Percentiles rank a stretch among this genome's conserved stretches.
phyloP scores from a whole-genome alignment of 805 yeast species.

The Teunomyces cretensis region DNA sequence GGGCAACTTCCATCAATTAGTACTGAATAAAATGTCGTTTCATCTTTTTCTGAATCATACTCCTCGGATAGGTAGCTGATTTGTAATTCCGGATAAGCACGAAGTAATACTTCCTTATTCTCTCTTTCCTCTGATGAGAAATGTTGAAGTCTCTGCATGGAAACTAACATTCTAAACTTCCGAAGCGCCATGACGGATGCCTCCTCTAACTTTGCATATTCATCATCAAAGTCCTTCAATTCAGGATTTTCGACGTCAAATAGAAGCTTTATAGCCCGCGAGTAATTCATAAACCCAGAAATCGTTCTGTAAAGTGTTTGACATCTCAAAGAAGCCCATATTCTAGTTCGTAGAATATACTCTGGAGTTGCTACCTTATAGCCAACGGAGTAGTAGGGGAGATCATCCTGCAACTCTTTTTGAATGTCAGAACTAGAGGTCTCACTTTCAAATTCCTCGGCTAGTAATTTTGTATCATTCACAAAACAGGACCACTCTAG shows the following conservation, averaged over 20 bases:
- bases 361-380: slow-evolving; percentile 50
- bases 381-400: slow-evolving; percentile 48
- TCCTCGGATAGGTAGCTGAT: slow-evolving; percentile 61
- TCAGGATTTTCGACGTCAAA: slow-evolving; percentile 49
- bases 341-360: slow-evolving; percentile 46
- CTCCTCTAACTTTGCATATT: slow-evolving; percentile 38
- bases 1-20: slow-evolving; percentile 73
- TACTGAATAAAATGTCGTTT: slow-evolving; percentile 54
- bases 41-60: slow-evolving; percentile 39
- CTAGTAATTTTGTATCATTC: slow-evolving; percentile 53
- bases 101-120: slow-evolving; percentile 55
- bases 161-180: slow-evolving; percentile 62
- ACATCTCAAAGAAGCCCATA: slow-evolving; percentile 49
- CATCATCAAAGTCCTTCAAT: slow-evolving; percentile 21
- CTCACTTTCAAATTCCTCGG: slow-evolving; percentile 42
- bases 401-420: slow-evolving; percentile 35
- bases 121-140: slow-evolving; percentile 59
- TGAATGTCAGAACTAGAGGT: slow-evolving; percentile 13
- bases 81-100: slow-evolving; percentile 69
- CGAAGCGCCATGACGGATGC: slow-evolving; percentile 58
- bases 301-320: slow-evolving; percentile 49
- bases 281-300: slow-evolving; percentile 48
- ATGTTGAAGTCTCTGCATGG: slow-evolving; percentile 60
- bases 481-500: slow-evolving; percentile 59
- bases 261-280: slow-evolving; percentile 45